Evolutionary conservation across 306 rosid genomes (phyloP).

Genomic region (Boehmeria nivea): DNA sequence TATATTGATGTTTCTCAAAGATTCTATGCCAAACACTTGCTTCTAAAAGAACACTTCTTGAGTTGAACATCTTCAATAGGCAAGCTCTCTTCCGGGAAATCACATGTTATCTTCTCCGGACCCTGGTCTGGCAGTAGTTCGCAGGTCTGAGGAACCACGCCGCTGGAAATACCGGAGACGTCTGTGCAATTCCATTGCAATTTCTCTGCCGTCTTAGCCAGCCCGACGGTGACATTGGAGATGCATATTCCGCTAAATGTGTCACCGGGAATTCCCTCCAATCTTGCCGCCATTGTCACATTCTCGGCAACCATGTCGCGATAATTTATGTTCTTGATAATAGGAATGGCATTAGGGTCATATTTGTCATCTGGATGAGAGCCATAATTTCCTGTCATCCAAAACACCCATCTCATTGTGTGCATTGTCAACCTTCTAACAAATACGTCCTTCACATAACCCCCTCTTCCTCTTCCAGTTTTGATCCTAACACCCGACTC

Average conservation of each 20-base stretch:
- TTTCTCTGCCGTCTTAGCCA: slow-evolving; percentile 49
- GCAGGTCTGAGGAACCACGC: slow-evolving; percentile 56
- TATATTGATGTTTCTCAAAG: too few relatives aligned
- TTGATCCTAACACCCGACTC: slow-evolving; percentile 76
- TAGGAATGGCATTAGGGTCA: slow-evolving; percentile 61
- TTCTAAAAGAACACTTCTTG: slow-evolving; percentile 42
- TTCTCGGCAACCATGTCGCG: slow-evolving; percentile 59
- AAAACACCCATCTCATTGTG: slow-evolving; percentile 81
- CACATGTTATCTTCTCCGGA: slow-evolving; percentile 29
- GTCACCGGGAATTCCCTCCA: slow-evolving; percentile 56
- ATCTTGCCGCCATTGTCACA: slow-evolving; percentile 60
- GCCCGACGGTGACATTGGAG: slow-evolving; percentile 58
- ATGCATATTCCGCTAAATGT: slow-evolving; percentile 67
- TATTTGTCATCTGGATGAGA: slow-evolving; percentile 60
- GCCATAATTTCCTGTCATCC: slow-evolving; percentile 75
- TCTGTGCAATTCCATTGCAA: slow-evolving; percentile 62
- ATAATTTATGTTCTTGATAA: slow-evolving; percentile 45
- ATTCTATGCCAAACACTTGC: slow-evolving; percentile 24
- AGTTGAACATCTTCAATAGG: slow-evolving; percentile 42
- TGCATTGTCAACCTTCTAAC: slow-evolving; percentile 52
- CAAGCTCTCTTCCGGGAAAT: slow-evolving; percentile 47
- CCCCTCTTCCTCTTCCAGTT: slow-evolving; percentile 74
- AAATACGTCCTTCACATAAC: slow-evolving; percentile 66
- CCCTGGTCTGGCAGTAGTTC: slow-evolving; percentile 47
- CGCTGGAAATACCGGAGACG: slow-evolving; percentile 56